Base-by-base conservation (phyloP, 352 stramenopile genomes). In the Phytophthora tubulina region DNA sequence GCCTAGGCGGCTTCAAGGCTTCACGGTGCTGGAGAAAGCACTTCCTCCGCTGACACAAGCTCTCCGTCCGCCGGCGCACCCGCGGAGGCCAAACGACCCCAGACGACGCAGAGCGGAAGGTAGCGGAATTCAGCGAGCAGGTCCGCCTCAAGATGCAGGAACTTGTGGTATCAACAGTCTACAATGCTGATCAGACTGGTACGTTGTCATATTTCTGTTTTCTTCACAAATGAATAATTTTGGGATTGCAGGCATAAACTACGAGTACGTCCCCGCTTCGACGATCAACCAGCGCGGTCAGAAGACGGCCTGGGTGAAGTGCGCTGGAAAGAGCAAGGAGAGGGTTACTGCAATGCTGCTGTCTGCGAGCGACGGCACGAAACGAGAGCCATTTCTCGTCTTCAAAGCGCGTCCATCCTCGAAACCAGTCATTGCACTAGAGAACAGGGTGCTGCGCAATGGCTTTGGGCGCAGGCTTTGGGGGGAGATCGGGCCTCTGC, bases 21-120 rank as follows among this genome's bases (percentile, higher is more conserved):
- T 73, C 51, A 5, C 61, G 66, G 66, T 57, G 55, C 46, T 69
- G 52, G 66, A n/a, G 42, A 57, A 68, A 55, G 36, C 38, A 27
- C 35, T 68, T 69, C 30, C 35, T 69, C 11, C 50, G 51, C 11
- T 44, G 52, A 33, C 57, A 73, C 52, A 38, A 13, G 6, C 31
- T 73, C 6, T 59, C 50, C 8, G 52, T 73, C 7, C 50, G 57
- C 17, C 49, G 50, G 3, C 33, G 58, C 9, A 73, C 57, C 1
- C 50, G 52, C 1, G 57, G 68, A n/a, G 57, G 44, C 1, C 52
- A 73, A 30, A 52, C 61, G 6, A 68, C 58, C 0, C 44, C 56
- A 0, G 58, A 17, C 21, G 21, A 2, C 21, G 21, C 21, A 27
- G 21, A 27, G 21, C 5, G 15, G 4, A 62, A 59, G n/a, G 17